Evolutionary conservation across 2,329 filamentous ascomycete genomes (phyloP), one percentile per base, ranked within the genome.

Genomic region (Aspergillus sp.): DNA sequence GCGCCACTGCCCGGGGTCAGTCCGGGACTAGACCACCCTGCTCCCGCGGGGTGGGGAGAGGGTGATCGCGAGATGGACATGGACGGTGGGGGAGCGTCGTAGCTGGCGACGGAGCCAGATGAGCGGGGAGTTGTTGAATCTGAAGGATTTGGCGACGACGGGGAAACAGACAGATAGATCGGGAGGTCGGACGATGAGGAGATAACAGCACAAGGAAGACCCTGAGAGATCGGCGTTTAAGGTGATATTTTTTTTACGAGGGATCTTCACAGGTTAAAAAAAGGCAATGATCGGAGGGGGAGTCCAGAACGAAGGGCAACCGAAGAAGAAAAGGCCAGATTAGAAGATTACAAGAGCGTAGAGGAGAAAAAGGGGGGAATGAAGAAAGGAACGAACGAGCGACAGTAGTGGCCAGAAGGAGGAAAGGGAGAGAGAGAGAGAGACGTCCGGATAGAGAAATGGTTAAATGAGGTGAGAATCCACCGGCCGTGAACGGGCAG

Each of bases 21-120:
- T 58, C 86, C 89, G 51, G 88, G 90, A 73, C 87, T 94, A 51
- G 89, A 85, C 92, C 93, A 96, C 63, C 91, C 91, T 67, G 90
- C 90, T 64, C 88, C 88, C 56, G 8, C 26, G 9, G 85, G 87
- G 57, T 85, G 82, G 56, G 92, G 93, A 51, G 90, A 96, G 47
- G 92, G 90, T 67, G 90, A 95, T 74, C 90, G 85, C 61, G 91
- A 94, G 57, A 93, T 76, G 61, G 89, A 89, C 92, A 96, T 96
- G 64, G 62, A 59, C 57, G 76, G 74, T 60, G 73, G 65, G 62
- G 75, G 78, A 41, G 83, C 80, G 47, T 79, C 85, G 65, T 71
- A 53, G 35, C 32, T 36, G 35, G 20, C 49, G 46, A 20, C 20
- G 36, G 16, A 41, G 17, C 35, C 16, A 38, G 14, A 38, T 2